Evolutionary conservation across 768 basidiomycete species (phyloP).

Genomic region (Termitomyces sp.): DNA sequence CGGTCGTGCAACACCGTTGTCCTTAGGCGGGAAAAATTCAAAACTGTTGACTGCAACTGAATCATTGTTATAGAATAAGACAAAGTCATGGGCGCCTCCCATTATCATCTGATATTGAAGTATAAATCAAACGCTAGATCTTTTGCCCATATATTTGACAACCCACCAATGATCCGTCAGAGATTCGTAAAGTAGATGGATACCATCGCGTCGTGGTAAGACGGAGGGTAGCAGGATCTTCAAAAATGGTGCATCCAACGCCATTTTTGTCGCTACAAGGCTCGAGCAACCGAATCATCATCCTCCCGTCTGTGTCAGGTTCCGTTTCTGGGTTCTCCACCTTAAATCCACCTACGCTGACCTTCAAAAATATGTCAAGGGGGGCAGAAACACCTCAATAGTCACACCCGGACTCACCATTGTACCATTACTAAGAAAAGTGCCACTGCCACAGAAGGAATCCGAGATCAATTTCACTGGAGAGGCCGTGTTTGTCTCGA

Average conservation of each 20-base stretch:
- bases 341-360: constrained; percentile 26
- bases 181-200: constrained; percentile 31
- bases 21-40: constrained; percentile 29
- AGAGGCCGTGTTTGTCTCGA: constrained; percentile 6
- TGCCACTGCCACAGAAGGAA: constrained; percentile 8
- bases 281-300: constrained; percentile 35
- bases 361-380: constrained; percentile 9
- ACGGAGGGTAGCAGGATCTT: constrained; percentile 31
- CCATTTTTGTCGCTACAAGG: constrained; percentile 30
- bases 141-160: no score
- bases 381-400: neutral
- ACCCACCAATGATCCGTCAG: constrained; percentile 27
- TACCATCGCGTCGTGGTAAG: constrained; percentile 39
- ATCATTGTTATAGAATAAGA: constrained; percentile 41
- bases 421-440: constrained; percentile 10
- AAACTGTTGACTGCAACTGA: constrained; percentile 58
- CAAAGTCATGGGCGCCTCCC: constrained; percentile 6
- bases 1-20: constrained; percentile 28
- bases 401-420: constrained; percentile 4
- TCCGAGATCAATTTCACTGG: constrained; percentile 7
- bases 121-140: neutral
- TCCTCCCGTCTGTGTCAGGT: constrained; percentile 25
- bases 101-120: constrained; percentile 19
- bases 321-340: constrained; percentile 21
- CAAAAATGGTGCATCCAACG: constrained; percentile 31